Evolutionary conservation across 345 rosid species (phyloP).

Genomic region (Melaleuca quinquenervia): DNA sequence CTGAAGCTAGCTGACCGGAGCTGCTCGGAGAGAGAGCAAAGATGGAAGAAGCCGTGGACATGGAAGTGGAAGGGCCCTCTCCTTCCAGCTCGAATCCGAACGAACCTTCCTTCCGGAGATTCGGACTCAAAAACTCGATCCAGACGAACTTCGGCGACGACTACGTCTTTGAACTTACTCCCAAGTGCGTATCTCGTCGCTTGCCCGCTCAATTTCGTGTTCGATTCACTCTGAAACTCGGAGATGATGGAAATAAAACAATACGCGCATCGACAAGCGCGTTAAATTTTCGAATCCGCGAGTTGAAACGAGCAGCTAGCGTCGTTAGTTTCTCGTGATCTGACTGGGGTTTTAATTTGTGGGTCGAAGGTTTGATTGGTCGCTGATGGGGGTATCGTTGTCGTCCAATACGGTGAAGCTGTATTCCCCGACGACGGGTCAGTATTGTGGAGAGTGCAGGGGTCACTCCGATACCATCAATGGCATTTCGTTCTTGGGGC

Average conservation of each 20-base stretch:
- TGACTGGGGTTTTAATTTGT: not conserved
- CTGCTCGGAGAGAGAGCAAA: not conserved
- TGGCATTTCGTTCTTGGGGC: slow-evolving; percentile 51
- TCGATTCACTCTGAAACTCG: not conserved
- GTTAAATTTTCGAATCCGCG: not conserved
- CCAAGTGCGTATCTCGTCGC: slow-evolving; percentile 32
- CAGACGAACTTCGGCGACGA: slow-evolving; percentile 83
- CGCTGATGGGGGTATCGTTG: slow-evolving; percentile 68
- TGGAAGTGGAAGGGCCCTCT: slow-evolving; percentile 43
- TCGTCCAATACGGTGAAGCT: slow-evolving; percentile 71
- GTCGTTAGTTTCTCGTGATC: not conserved
- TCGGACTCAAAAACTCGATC: slow-evolving; percentile 61
- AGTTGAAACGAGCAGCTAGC: not conserved
- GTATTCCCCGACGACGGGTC: slow-evolving; percentile 79
- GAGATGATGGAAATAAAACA: not conserved
- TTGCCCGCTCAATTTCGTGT: not conserved
- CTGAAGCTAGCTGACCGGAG: not conserved
- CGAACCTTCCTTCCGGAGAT: slow-evolving; percentile 22
- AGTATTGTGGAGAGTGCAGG: slow-evolving; percentile 71
- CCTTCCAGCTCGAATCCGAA: not conserved
- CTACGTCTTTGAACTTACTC: slow-evolving; percentile 77
- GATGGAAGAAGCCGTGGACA: slow-evolving; percentile 22
- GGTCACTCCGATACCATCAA: slow-evolving; percentile 69
- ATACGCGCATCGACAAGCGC: not conserved
- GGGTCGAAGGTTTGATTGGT: slow-evolving; percentile 57